Conservation (phyloP, 2,329 filamentous ascomycete species). For the Knoxdaviesia capensis region DNA sequence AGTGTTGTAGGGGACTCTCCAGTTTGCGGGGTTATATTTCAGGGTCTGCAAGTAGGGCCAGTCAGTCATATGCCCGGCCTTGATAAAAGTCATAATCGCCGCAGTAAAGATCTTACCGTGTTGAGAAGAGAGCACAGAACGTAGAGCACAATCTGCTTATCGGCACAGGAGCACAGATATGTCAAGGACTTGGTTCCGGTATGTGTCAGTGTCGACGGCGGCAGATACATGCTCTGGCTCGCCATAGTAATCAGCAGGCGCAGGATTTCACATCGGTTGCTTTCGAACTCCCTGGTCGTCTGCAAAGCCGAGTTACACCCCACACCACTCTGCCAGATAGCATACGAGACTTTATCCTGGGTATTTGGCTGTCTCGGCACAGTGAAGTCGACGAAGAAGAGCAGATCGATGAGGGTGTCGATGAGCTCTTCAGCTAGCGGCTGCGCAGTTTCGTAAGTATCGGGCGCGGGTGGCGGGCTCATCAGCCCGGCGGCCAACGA, state of each 20-base stretch:
- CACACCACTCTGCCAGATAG: slow-evolving; percentile 96
- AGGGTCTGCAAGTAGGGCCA: slow-evolving; percentile 39
- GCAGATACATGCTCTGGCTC: slow-evolving; percentile 87
- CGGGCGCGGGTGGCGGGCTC: slow-evolving; percentile 19
- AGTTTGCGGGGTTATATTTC: slow-evolving; percentile 88
- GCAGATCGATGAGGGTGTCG: slow-evolving; percentile 68
- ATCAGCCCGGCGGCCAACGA: slow-evolving; percentile 33
- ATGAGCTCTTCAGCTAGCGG: slow-evolving; percentile 85
- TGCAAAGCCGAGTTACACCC: slow-evolving; percentile 80
- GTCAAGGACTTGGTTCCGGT: slow-evolving; percentile 70
- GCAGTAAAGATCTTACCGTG: slow-evolving; percentile 39
- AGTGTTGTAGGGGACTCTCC: slow-evolving; percentile 86
- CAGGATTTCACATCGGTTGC: slow-evolving; percentile 76
- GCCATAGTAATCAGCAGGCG: slow-evolving; percentile 69
- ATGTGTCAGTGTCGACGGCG: slow-evolving; percentile 57
- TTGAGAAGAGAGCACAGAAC: slow-evolving; percentile 85
- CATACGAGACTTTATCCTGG: slow-evolving; percentile 69
- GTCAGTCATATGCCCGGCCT: background rate
- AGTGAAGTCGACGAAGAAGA: slow-evolving; percentile 85
- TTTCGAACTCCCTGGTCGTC: slow-evolving; percentile 83
- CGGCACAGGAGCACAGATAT: slow-evolving; percentile 69
- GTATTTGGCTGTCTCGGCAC: slow-evolving; percentile 51
- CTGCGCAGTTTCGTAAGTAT: slow-evolving; percentile 63
- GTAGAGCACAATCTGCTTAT: slow-evolving; percentile 82
- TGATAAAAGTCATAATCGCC: background rate